Percentiles rank a stretch among this genome's conserved stretches.
Conservation (phyloP, 768 basidiomycete genomes). For the Grammothele lineata region DNA sequence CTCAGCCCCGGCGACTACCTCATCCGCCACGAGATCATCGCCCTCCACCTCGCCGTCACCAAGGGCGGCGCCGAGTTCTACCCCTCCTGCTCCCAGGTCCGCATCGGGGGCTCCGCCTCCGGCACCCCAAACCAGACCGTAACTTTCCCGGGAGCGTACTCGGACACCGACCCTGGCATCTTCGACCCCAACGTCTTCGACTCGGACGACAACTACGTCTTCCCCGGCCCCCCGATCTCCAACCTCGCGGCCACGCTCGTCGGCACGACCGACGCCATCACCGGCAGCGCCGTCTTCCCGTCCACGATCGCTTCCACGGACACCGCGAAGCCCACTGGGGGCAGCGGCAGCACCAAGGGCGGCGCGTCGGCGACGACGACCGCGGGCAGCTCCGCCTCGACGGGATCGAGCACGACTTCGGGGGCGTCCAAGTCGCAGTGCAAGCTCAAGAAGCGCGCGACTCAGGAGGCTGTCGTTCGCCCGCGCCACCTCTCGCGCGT, state of each 20-base stretch:
- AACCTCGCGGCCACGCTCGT: constrained; percentile 18
- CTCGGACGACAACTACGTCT: constrained; percentile 21
- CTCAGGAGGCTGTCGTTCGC: not conserved
- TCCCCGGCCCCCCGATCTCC: constrained; percentile 26
- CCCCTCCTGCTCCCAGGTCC: constrained; percentile 57
- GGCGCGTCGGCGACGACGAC: not conserved
- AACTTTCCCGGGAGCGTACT: constrained; percentile 71
- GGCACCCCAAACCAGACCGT: constrained; percentile 50
- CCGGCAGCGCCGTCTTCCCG: constrained; percentile 15
- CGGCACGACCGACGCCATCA: constrained; percentile 6
- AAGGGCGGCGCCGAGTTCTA: constrained; percentile 77
- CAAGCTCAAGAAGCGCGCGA: constrained; percentile 8
- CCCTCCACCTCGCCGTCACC: constrained; percentile 59
- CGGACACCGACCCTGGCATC: constrained; percentile 69
- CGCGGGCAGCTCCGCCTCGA: not conserved
- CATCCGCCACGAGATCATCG: constrained; percentile 77
- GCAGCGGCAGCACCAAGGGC: constrained; percentile 3
- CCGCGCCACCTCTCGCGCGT: constrained; percentile 17
- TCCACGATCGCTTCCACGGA: constrained; percentile 11
- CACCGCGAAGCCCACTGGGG: no score
- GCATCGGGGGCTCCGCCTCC: constrained; percentile 47
- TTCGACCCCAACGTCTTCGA: constrained; percentile 41
- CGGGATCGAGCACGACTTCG: not conserved
- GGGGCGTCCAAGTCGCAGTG: constrained; percentile 11
- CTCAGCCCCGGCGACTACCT: constrained; percentile 71